These are phyloP conservation scores for Cladosporium cucumerinum DNA, from an alignment of 2,329 filamentous ascomycete genomes.

Conservation along the genomic window DNA sequence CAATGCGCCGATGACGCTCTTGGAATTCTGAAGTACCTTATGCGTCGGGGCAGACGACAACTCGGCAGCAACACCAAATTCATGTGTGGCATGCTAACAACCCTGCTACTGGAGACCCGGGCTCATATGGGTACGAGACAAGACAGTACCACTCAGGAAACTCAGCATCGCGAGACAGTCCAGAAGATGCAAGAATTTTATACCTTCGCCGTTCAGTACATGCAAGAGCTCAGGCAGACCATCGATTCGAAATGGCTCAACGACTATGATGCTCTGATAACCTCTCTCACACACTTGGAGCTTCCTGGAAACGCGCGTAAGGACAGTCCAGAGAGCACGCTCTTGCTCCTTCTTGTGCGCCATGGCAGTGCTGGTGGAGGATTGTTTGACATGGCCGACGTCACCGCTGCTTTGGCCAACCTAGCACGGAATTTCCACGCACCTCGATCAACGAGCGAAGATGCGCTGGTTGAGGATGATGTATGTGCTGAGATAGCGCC, in stretches of 20 bases:
- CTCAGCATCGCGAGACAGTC: constrained; percentile 73
- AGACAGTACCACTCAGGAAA: constrained; percentile 79
- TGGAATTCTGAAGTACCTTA: constrained; percentile 79
- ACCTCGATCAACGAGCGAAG: constrained; percentile 56
- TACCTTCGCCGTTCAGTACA: constrained; percentile 69
- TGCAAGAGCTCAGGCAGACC: constrained; percentile 44
- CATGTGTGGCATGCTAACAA: constrained; percentile 74
- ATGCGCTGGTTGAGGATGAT: constrained; percentile 67
- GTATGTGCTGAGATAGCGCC: constrained; percentile 30
- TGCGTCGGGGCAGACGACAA: constrained; percentile 64
- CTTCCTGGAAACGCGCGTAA: constrained; percentile 66
- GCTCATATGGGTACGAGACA: constrained; percentile 72
- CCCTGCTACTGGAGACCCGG: constrained; percentile 73
- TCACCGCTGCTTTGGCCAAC: constrained; percentile 65
- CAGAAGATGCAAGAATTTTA: constrained; percentile 73
- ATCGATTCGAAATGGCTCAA: background rate
- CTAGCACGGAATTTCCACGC: constrained; percentile 72
- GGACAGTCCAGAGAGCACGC: constrained; percentile 70
- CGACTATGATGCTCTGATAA: constrained; percentile 18
- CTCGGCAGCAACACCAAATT: constrained; percentile 68
- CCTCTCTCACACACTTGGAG: constrained; percentile 49
- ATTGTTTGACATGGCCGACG: constrained; percentile 67
- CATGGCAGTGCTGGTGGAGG: constrained; percentile 62
- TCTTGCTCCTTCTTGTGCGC: constrained; percentile 75
- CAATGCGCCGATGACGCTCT: constrained; percentile 90